Evolutionary conservation across 2,329 filamentous ascomycete genomes (phyloP).

Genomic region (Fusarium verticillioides): DNA sequence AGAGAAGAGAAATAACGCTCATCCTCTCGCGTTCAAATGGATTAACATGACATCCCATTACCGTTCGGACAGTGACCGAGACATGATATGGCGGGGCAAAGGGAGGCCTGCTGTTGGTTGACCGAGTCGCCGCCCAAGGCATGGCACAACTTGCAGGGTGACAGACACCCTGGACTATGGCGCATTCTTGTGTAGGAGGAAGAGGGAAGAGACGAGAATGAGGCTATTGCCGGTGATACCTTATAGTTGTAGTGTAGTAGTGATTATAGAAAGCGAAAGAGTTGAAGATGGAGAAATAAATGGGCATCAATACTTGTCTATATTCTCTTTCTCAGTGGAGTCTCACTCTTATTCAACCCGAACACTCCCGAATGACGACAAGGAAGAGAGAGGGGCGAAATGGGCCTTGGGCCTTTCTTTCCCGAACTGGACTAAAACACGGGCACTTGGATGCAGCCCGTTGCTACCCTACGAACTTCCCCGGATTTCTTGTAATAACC

Average conservation of each 20-base stretch:
- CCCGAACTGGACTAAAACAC: constrained; percentile 19
- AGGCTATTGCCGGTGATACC: constrained; percentile 19
- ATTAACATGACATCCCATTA: constrained; percentile 36
- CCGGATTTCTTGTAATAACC: constrained; percentile 28
- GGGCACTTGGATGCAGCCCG: constrained; percentile 21
- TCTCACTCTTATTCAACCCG: constrained; percentile 25
- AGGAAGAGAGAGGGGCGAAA: constrained; percentile 2
- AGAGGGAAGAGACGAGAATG: neutral
- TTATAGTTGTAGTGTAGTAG: neutral
- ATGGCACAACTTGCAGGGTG: constrained; percentile 33
- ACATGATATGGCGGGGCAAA: constrained; percentile 35
- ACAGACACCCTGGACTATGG: constrained; percentile 23
- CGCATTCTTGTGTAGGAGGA: constrained; percentile 7
- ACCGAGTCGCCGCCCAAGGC: constrained; percentile 18
- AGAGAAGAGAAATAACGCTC: constrained; percentile 26
- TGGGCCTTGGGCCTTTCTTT: constrained; percentile 4
- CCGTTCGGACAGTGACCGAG: constrained; percentile 45
- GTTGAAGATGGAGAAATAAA: constrained; percentile 7
- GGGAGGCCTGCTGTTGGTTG: constrained; percentile 35
- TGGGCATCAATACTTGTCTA: constrained; percentile 11
- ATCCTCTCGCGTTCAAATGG: constrained; percentile 26
- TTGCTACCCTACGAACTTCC: constrained; percentile 29
- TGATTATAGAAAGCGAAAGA: neutral
- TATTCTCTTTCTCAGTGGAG: constrained; percentile 14
- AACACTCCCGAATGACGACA: constrained; percentile 29